A percentile compares a stretch with the other conserved stretches of the same genome.
Conservation (phyloP, 345 rosid species). For the thale cress (Arabidopsis thaliana) region DNA sequence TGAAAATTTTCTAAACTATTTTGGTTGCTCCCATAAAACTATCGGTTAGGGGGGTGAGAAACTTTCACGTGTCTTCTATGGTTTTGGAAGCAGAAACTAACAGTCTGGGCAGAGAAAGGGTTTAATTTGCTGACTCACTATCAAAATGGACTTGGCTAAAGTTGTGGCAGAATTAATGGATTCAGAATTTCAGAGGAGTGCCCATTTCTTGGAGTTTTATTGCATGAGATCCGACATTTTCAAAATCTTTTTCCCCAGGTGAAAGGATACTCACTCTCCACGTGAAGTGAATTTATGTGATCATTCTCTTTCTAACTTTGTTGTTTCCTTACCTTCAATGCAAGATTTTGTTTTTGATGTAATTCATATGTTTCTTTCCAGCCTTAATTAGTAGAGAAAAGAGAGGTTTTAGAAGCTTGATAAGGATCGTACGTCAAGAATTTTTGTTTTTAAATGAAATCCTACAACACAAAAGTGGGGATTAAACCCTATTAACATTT, state of each 20-base stretch:
- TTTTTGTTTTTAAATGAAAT: too few species aligned
- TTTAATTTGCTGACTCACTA: background rate
- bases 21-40: background rate
- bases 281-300: conserved; percentile 38
- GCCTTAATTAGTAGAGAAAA: too few species aligned
- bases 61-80: conserved; percentile 24
- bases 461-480: too few species aligned
- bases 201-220: conserved; percentile 25
- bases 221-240: conserved; percentile 37
- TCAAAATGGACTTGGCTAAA: conserved; percentile 16
- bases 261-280: conserved; percentile 34
- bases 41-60: background rate
- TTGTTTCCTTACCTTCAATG: background rate
- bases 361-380: too few species aligned
- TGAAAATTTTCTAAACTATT: background rate
- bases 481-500: too few species aligned
- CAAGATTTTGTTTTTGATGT: background rate
- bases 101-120: conserved; percentile 13
- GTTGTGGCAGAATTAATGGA: conserved; percentile 22
- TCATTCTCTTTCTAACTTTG: conserved; percentile 9
- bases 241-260: conserved; percentile 26
- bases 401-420: too few species aligned
- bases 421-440: too few species aligned
- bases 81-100: conserved; percentile 14
- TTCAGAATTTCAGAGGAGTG: conserved; percentile 32